Evolutionary conservation across 2,329 filamentous ascomycete species (phyloP).

Genomic region (Thyridium curvatum): DNA sequence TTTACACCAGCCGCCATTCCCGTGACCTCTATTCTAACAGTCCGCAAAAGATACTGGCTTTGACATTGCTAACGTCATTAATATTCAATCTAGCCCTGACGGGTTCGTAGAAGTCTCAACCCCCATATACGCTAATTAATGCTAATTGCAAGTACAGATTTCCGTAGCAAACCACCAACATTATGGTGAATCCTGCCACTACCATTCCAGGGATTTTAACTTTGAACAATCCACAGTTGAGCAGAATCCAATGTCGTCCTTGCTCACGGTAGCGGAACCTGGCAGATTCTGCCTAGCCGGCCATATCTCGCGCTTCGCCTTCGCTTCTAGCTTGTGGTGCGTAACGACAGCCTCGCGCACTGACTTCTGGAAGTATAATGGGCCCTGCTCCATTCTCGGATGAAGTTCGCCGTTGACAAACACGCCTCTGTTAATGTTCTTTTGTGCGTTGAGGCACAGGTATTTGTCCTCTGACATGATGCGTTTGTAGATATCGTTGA

Average conservation of each 20-base stretch:
- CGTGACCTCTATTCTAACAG: too few relatives aligned
- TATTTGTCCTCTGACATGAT: slow-evolving; percentile 61
- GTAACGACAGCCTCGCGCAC: slow-evolving; percentile 16
- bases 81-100: too few relatives aligned
- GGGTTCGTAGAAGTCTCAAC: too few relatives aligned
- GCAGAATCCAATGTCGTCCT: slow-evolving; percentile 1
- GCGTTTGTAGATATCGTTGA: slow-evolving; percentile 55
- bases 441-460: slow-evolving; percentile 52
- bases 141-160: too few relatives aligned
- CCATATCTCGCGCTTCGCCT: slow-evolving; percentile 15
- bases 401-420: slow-evolving; percentile 60
- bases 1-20: too few relatives aligned
- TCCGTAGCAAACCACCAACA: too few relatives aligned
- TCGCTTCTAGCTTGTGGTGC: slow-evolving; percentile 16
- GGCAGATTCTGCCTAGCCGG: slow-evolving; percentile 3
- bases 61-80: too few relatives aligned
- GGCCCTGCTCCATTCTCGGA: slow-evolving; percentile 52
- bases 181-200: too few relatives aligned
- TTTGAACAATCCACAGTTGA: too few relatives aligned
- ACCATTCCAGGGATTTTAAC: too few relatives aligned
- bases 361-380: slow-evolving; percentile 36
- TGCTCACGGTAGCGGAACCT: not conserved
- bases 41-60: too few relatives aligned
- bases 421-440: slow-evolving; percentile 54
- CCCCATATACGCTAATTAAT: too few relatives aligned